Conservation (phyloP, 306 rosid genomes). For the Dryas drummondii region DNA sequence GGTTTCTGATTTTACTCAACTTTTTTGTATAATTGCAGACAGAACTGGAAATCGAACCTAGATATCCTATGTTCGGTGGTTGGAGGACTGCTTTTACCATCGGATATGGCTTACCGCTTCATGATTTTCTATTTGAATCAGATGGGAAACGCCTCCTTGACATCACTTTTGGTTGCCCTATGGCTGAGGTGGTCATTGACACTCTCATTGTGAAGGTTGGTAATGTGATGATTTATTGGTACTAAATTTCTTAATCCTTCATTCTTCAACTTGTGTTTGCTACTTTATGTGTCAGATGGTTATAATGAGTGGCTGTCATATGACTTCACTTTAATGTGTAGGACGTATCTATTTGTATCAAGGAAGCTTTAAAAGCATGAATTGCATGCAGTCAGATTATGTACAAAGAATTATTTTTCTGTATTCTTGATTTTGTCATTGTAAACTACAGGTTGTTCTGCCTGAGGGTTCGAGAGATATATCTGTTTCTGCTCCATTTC, state of each 20-base stretch:
- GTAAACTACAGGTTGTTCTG: slow-evolving; percentile 80
- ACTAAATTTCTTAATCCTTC: background rate
- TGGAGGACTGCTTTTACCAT: slow-evolving; percentile 91
- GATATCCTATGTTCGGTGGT: slow-evolving; percentile 97
- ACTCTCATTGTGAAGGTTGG: slow-evolving; percentile 76
- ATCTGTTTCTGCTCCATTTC: slow-evolving; percentile 70
- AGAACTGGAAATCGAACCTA: slow-evolving; percentile 85
- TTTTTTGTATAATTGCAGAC: slow-evolving; percentile 49
- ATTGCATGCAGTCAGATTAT: slow-evolving; percentile 21
- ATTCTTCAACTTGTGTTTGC: background rate
- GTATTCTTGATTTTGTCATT: slow-evolving; percentile 23
- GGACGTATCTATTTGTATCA: background rate
- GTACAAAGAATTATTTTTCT: background rate
- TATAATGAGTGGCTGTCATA: background rate
- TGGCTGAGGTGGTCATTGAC: slow-evolving; percentile 76
- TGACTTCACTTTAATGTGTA: background rate
- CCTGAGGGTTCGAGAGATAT: slow-evolving; percentile 89
- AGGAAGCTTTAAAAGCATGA: slow-evolving; percentile 17
- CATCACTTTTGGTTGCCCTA: slow-evolving; percentile 76
- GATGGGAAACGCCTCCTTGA: slow-evolving; percentile 80
- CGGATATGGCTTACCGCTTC: slow-evolving; percentile 92
- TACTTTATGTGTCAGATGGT: background rate
- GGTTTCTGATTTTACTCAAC: slow-evolving; percentile 22
- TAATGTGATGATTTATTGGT: slow-evolving; percentile 15
- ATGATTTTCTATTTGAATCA: slow-evolving; percentile 66